These are phyloP conservation scores for Pachyrhizus erosus DNA, from an alignment of 306 rosid species.

Conservation along the genomic window DNA sequence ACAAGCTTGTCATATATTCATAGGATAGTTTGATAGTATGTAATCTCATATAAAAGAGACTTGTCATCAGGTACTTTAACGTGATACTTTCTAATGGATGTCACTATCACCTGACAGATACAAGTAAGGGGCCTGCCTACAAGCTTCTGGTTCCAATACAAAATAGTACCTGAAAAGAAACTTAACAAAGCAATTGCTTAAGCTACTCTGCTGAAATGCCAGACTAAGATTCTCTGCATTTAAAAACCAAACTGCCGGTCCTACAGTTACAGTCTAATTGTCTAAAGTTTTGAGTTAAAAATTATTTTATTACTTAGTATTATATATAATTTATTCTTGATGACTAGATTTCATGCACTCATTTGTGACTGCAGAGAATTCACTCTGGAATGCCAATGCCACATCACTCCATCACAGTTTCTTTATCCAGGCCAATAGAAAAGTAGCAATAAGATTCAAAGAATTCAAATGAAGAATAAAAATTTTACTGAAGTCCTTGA, in stretches of 20 bases:
- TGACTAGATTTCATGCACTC: background rate
- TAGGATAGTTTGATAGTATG: background rate
- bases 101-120: background rate
- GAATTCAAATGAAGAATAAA: background rate
- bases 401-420: background rate
- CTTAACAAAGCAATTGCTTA: background rate
- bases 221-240: background rate
- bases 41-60: background rate
- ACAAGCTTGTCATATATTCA: background rate
- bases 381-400: background rate
- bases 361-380: background rate
- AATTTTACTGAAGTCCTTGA: background rate
- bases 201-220: background rate
- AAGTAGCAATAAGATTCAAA: background rate
- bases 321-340: background rate
- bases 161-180: background rate
- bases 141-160: background rate
- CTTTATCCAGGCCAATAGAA: background rate
- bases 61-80: background rate
- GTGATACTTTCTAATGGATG: background rate
- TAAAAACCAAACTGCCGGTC: background rate
- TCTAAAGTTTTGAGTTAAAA: background rate
- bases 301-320: too few species aligned
- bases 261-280: background rate
- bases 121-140: background rate